Evolutionary conservation across 495 filamentous ascomycete species (phyloP), one percentile per base, ranked within the genome.

Genomic region (Evernia prunastri): DNA sequence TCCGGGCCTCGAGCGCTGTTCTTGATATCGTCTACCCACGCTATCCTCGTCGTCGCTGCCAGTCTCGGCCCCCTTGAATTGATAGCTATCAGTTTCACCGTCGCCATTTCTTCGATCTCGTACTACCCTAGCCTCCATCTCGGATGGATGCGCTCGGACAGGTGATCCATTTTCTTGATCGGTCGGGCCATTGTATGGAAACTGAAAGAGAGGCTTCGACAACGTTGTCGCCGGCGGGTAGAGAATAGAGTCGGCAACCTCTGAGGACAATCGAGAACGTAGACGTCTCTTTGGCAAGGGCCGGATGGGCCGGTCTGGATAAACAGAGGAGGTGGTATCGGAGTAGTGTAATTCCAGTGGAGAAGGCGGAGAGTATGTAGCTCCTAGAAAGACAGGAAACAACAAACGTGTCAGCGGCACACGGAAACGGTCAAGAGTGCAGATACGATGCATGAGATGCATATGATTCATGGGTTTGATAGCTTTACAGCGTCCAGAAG

Each of bases 221-320:
- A 81, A 82, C 47, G 84, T 81, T 7, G 88, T 88, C 5, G 84
- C 79, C 1, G 89, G 85, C 2, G 92, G 90, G 70, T 89, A 97
- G 60, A 86, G 79, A 67, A 96, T 93, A 20, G 86, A 86, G 43
- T 89, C 86, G 59, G 89, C 92, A 64, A 90, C 85, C 68, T 94
- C 91, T 65, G 86, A 85, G 20, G 92, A 89, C 31, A 99, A 80
- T 45, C 91, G 86, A 66, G 92, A 91, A 57, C 91, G 88, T 25
- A 97, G 80, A 62, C 87, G 86, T 65, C 90, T 86, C 76, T 89
- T 94, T 39, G 95, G 95, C 60, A 99, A 81, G 57, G 95, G 95
- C 47, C 92, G 89, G 71, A 99, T 97, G 63, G 92, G 87, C 69
- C 95, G 86, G 69, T 95, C 89, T 66, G 90, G 90, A 71, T 90